Percentiles rank a stretch among this genome's conserved stretches.
phyloP scores from a whole-genome alignment of 2,329 filamentous ascomycete genomes.

The Furcasterigmium furcatum region DNA sequence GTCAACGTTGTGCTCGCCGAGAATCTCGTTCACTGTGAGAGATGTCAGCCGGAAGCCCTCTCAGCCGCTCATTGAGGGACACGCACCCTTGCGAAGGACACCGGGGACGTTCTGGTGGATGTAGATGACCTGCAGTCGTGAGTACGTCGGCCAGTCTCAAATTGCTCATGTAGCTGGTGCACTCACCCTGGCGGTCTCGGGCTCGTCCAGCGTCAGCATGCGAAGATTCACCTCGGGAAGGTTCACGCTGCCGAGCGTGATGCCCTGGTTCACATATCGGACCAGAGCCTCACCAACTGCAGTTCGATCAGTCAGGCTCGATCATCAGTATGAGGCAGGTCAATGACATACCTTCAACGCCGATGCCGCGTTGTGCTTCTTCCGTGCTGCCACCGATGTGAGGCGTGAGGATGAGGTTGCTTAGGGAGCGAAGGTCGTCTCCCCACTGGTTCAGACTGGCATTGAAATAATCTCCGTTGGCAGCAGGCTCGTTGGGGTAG shows the following conservation, averaged over 20 bases:
- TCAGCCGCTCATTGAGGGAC: background rate
- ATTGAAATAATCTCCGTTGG: conserved; percentile 94
- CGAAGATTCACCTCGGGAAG: conserved; percentile 92
- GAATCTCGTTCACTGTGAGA: conserved; percentile 78
- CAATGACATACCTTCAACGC: conserved; percentile 64
- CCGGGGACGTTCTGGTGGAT: conserved; percentile 96
- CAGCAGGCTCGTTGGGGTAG: conserved; percentile 88
- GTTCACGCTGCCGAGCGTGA: conserved; percentile 90
- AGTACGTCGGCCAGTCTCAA: conserved; percentile 4
- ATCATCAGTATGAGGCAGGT: background rate
- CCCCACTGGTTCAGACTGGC: conserved; percentile 79
- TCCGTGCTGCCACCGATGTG: conserved; percentile 98
- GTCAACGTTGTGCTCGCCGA: conserved; percentile 95
- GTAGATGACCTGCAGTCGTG: conserved; percentile 67
- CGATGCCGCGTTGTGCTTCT: conserved; percentile 94
- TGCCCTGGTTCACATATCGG: conserved; percentile 93
- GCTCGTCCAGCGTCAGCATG: conserved; percentile 85
- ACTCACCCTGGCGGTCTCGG: conserved; percentile 76
- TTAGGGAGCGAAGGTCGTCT: conserved; percentile 78
- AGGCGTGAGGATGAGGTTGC: conserved; percentile 91
- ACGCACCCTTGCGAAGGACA: conserved; percentile 76
- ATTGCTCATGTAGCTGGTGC: background rate
- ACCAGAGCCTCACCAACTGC: conserved; percentile 80
- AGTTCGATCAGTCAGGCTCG: background rate
- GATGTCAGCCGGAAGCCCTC: background rate